Percentiles rank a stretch among this genome's conserved stretches.
These are phyloP conservation scores for Psilocybe cubensis DNA, from an alignment of 768 basidiomycete species.

Conservation along the genomic window DNA sequence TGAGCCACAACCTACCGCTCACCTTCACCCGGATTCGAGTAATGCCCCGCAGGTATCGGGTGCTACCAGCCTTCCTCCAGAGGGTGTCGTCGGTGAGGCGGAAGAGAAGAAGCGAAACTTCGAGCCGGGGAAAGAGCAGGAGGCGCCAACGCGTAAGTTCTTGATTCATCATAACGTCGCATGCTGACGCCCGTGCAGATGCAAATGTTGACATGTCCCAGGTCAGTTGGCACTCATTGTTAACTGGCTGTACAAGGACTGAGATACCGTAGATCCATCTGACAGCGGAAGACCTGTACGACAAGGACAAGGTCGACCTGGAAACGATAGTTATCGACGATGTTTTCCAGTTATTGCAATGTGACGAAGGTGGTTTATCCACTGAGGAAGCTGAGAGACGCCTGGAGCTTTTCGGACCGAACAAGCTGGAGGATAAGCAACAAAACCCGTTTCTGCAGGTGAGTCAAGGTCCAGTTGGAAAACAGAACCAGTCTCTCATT, in stretches of 20 bases:
- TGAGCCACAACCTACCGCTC: no score
- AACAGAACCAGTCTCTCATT: background rate
- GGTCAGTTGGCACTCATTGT: background rate
- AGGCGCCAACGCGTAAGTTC: conserved; percentile 12
- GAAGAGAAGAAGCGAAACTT: conserved; percentile 1
- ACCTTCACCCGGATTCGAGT: background rate
- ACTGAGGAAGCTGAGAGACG: conserved; percentile 81
- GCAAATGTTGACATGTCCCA: conserved; percentile 24
- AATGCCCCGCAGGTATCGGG: background rate
- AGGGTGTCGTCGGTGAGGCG: background rate
- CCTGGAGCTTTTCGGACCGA: conserved; percentile 92
- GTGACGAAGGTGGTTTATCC: conserved; percentile 79
- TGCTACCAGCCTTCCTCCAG: background rate
- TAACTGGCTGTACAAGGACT: background rate
- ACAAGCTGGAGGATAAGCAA: conserved; percentile 90
- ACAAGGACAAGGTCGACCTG: conserved; percentile 98
- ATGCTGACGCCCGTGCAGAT: background rate
- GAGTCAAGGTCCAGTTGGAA: conserved; percentile 5
- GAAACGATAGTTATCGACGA: conserved; percentile 96
- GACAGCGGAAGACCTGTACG: conserved; percentile 91
- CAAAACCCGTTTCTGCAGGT: conserved; percentile 92
- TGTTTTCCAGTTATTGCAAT: conserved; percentile 94
- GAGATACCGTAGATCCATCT: conserved; percentile 64
- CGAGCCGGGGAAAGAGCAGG: background rate
- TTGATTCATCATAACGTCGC: background rate